Evolutionary conservation across 2,329 filamentous ascomycete species (phyloP).

Genomic region (Fulvia fulva): DNA sequence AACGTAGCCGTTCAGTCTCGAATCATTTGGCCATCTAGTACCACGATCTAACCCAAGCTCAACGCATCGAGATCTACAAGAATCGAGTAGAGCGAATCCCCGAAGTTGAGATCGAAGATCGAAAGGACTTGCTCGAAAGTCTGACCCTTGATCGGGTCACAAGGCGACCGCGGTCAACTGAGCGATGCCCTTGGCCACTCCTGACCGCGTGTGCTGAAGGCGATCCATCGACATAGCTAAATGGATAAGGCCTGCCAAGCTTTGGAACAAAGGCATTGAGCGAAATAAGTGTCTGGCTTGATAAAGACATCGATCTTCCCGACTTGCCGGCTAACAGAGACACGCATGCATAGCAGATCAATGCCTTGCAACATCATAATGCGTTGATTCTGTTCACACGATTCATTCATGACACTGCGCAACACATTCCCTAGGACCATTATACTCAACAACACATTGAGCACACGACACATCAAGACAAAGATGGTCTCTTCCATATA

Average conservation of each 20-base stretch:
- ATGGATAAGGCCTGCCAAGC: too few species aligned
- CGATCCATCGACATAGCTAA: too few species aligned
- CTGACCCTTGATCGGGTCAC: too few species aligned
- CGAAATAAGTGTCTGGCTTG: background rate
- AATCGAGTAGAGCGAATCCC: background rate
- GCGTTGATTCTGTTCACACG: background rate
- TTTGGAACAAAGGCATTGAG: too few species aligned
- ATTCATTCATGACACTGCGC: background rate
- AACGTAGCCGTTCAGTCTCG: conserved; percentile 11
- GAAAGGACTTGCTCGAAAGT: background rate
- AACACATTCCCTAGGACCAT: background rate
- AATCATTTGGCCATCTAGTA: conserved; percentile 11
- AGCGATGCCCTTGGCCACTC: too few species aligned
- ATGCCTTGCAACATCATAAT: background rate
- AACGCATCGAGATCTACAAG: conserved; percentile 2
- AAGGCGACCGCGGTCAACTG: too few species aligned
- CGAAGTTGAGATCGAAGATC: background rate
- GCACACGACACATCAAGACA: background rate
- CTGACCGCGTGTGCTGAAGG: too few species aligned
- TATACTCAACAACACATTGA: background rate
- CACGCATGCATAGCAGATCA: background rate
- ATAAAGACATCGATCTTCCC: background rate
- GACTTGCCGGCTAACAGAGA: background rate
- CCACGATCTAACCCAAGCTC: background rate
- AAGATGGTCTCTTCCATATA: background rate